phyloP scores from a whole-genome alignment of 441 rosid genomes.

The Euphorbia celastroides region DNA sequence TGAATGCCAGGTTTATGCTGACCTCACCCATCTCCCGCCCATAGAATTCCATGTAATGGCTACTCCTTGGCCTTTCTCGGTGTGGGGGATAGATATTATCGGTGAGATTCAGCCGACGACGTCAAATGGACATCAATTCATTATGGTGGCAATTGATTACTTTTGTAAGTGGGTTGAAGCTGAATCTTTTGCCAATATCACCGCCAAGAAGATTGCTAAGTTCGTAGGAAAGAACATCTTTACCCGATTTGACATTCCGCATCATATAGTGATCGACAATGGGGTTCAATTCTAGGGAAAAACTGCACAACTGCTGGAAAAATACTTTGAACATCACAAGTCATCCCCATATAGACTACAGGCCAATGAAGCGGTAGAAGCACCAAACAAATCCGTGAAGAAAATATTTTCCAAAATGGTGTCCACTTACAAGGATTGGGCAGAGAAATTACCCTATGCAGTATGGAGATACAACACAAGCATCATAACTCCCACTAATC shows the following conservation, averaged over 20 bases:
- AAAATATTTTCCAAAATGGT: no score
- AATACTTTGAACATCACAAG: no score
- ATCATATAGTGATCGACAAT: not conserved
- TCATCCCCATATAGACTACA: not conserved
- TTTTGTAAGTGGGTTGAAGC: not conserved
- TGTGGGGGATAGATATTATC: not conserved
- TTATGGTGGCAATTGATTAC: not conserved
- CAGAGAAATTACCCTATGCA: not conserved
- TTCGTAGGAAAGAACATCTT: not conserved
- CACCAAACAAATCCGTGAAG: not conserved
- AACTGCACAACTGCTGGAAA: no score
- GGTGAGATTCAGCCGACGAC: not conserved
- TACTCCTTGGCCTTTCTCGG: not conserved
- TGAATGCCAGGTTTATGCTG: not conserved
- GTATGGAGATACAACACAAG: not conserved
- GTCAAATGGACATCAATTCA: not conserved
- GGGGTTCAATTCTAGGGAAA: no score
- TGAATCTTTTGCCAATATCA: not conserved
- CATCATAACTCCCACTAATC: not conserved
- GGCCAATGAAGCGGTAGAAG: not conserved
- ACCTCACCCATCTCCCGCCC: not conserved
- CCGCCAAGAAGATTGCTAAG: not conserved
- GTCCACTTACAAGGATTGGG: not conserved
- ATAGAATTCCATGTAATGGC: not conserved
- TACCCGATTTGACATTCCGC: not conserved